Conservation (phyloP, 192 early-diverging fungal genomes). For the Endogone sp. region DNA sequence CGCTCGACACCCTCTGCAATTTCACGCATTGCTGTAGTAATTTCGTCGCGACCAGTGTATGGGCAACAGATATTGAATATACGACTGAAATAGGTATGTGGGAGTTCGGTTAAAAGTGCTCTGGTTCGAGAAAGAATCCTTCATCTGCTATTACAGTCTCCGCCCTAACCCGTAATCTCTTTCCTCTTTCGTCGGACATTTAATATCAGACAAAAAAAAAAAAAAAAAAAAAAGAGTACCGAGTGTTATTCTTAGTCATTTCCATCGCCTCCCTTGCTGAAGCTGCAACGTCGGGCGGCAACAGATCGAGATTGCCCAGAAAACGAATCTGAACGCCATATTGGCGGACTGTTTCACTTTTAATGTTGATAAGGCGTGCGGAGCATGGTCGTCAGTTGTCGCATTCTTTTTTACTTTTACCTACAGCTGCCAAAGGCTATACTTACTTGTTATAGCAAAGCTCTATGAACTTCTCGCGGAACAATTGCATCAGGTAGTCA, state of each 20-base stretch:
- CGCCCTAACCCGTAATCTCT: background rate
- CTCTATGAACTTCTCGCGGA: conserved; percentile 70
- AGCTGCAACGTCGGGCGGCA: conserved; percentile 60
- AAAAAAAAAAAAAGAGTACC: conserved; percentile 20
- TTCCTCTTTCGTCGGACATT: background rate
- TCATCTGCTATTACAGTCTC: too few relatives aligned
- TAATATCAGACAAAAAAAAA: background rate
- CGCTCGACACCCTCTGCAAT: conserved; percentile 56
- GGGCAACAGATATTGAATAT: conserved; percentile 90
- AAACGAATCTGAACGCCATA: conserved; percentile 77
- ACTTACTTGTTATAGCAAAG: conserved; percentile 66
- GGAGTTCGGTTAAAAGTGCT: background rate
- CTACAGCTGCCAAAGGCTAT: conserved; percentile 7
- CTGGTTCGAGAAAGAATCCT: background rate
- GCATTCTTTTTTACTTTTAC: too few relatives aligned
- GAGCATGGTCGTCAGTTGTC: background rate
- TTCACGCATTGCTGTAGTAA: conserved; percentile 61
- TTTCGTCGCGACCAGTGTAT: conserved; percentile 92
- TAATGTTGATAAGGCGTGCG: too few relatives aligned
- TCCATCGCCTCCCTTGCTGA: conserved; percentile 60
- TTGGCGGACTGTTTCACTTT: conserved; percentile 68
- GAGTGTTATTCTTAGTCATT: conserved; percentile 59
- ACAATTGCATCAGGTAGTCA: conserved; percentile 76
- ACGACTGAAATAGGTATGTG: conserved; percentile 44
- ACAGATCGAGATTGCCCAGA: conserved; percentile 66